A percentile compares a stretch with the other conserved stretches of the same genome.
Conservation (phyloP, 164 flowering plant species). For the Magnolia sinica region DNA sequence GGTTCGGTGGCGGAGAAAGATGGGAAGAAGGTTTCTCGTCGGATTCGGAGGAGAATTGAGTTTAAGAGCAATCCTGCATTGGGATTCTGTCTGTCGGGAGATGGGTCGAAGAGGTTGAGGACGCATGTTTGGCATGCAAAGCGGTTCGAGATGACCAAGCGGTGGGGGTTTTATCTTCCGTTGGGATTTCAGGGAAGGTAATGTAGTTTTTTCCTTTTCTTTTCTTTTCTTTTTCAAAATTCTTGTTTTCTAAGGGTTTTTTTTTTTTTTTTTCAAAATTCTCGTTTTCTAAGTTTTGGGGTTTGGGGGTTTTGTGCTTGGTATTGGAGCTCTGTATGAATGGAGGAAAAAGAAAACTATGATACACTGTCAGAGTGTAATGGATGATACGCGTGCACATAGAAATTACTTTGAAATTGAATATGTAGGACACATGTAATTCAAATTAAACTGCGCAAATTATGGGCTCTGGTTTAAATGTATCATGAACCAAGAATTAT, state of each 20-base stretch:
- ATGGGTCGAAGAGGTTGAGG: slow-evolving; percentile 84
- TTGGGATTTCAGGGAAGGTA: slow-evolving; percentile 82
- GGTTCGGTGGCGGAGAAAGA: slow-evolving; percentile 1
- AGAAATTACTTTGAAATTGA: too few species aligned
- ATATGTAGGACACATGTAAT: too few species aligned
- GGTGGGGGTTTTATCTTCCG: slow-evolving; percentile 88
- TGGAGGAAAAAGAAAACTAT: not conserved
- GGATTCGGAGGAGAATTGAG: slow-evolving; percentile 47
- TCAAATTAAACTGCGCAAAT: too few species aligned
- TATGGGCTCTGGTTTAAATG: too few species aligned
- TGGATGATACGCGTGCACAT: too few species aligned
- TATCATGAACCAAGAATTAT: too few species aligned
- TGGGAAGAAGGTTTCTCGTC: slow-evolving; percentile 41
- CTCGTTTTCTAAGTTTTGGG: not conserved
- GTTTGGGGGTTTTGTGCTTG: not conserved
- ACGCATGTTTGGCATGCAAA: slow-evolving; percentile 97
- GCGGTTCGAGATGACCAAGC: slow-evolving; percentile 70
- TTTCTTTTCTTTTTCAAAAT: not conserved
- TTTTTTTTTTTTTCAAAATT: not conserved
- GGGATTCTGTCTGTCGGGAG: slow-evolving; percentile 61
- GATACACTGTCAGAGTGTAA: not conserved
- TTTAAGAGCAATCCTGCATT: slow-evolving; percentile 44
- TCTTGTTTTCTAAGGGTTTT: not conserved
- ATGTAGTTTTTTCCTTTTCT: not conserved
- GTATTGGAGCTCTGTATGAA: not conserved